Percentiles rank a stretch among this genome's conserved stretches.
Conservation (phyloP, 2,329 filamentous ascomycete species). For the Fusarium secorum region DNA sequence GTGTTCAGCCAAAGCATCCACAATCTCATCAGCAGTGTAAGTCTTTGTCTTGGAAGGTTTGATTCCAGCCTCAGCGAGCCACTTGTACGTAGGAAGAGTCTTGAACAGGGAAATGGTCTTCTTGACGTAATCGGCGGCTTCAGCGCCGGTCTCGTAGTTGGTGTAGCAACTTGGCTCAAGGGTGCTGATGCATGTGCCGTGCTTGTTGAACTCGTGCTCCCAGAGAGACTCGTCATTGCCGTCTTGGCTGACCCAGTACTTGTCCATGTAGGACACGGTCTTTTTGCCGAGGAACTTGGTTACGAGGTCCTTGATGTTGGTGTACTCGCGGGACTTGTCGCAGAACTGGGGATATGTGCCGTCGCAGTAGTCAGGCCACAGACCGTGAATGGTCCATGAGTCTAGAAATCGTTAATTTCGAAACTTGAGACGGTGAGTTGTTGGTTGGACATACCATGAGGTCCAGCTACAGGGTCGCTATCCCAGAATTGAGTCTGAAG, state of each 20-base stretch:
- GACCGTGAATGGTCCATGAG: slow-evolving; percentile 78
- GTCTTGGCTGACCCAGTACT: slow-evolving; percentile 74
- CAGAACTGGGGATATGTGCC: slow-evolving; percentile 75
- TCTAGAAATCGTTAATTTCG: slow-evolving; percentile 49
- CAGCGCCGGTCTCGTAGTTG: slow-evolving; percentile 66
- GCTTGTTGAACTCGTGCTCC: slow-evolving; percentile 79
- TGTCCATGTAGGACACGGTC: slow-evolving; percentile 71
- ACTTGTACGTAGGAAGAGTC: slow-evolving; percentile 68
- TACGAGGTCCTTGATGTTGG: slow-evolving; percentile 71
- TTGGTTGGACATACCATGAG: slow-evolving; percentile 45
- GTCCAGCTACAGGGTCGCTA: slow-evolving; percentile 68
- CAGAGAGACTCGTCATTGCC: slow-evolving; percentile 72
- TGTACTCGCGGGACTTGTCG: slow-evolving; percentile 67
- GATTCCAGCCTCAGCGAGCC: slow-evolving; percentile 68
- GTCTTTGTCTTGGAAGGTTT: slow-evolving; percentile 61
- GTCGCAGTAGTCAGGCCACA: slow-evolving; percentile 74
- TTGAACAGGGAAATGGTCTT: slow-evolving; percentile 72
- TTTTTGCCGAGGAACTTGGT: slow-evolving; percentile 59
- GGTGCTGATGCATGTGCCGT: slow-evolving; percentile 77
- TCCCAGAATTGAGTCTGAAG: slow-evolving; percentile 84
- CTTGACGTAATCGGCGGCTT: slow-evolving; percentile 75
- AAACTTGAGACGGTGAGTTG: accelerated
- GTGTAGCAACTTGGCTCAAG: slow-evolving; percentile 73
- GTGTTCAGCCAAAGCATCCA: slow-evolving; percentile 62
- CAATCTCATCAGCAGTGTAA: slow-evolving; percentile 67